These are phyloP conservation scores for Penicillium fuscoglaucum DNA, from an alignment of 2,329 filamentous ascomycete genomes.

Conservation along the genomic window DNA sequence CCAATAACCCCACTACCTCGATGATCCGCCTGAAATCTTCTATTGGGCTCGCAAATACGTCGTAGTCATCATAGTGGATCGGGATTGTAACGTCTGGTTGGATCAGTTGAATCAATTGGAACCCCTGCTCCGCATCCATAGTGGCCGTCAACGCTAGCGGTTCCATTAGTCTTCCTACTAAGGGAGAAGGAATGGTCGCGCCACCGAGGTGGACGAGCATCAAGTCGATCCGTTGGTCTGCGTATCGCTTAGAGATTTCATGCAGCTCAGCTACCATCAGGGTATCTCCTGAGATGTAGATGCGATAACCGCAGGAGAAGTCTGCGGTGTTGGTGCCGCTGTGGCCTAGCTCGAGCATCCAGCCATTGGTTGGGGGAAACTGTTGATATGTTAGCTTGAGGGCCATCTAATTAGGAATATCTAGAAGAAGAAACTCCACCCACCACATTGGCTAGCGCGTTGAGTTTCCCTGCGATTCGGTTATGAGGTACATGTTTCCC, in stretches of 20 bases:
- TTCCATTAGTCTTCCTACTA: constrained; percentile 44
- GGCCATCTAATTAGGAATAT: neutral
- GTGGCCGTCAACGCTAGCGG: constrained; percentile 69
- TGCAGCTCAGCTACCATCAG: constrained; percentile 63
- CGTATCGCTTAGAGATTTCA: constrained; percentile 59
- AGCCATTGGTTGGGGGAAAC: constrained; percentile 66
- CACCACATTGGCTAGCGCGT: constrained; percentile 51
- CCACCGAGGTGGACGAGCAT: constrained; percentile 68
- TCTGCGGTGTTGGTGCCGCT: constrained; percentile 19
- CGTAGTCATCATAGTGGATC: constrained; percentile 66
- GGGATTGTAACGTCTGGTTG: constrained; percentile 63
- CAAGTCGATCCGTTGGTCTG: constrained; percentile 58
- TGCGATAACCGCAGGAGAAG: constrained; percentile 55
- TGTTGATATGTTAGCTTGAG: constrained; percentile 19
- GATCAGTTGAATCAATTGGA: constrained; percentile 61
- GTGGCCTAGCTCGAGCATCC: constrained; percentile 64
- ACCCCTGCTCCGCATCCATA: constrained; percentile 65
- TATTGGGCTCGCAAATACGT: constrained; percentile 61
- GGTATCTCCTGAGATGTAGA: constrained; percentile 69
- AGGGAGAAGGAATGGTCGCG: constrained; percentile 62
- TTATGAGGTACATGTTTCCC: constrained; percentile 61
- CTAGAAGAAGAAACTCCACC: neutral
- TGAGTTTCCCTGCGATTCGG: constrained; percentile 42
- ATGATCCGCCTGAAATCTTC: constrained; percentile 61
- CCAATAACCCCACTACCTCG: constrained; percentile 50